phyloP scores from a whole-genome alignment of 2,329 filamentous ascomycete genomes.

The Cladorrhinum sp. region DNA sequence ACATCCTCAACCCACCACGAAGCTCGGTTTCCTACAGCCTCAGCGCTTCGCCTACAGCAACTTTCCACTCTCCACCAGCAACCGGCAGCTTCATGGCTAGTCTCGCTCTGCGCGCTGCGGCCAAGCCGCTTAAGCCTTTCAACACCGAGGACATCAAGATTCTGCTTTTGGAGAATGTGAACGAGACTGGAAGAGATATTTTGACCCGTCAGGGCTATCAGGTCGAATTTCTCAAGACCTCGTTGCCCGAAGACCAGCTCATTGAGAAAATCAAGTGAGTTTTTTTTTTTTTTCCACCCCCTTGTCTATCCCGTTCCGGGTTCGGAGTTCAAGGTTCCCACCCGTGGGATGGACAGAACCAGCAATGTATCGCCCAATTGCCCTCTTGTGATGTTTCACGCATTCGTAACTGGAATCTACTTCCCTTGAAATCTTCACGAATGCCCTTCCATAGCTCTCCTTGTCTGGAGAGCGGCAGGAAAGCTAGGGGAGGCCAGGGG shows the following conservation, averaged over 20 bases:
- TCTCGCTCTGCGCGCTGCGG: slow-evolving; percentile 41
- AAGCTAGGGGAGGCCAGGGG: too few species aligned
- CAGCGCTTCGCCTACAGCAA: slow-evolving; percentile 69
- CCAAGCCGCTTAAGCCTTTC: slow-evolving; percentile 90
- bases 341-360: not conserved
- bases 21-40: slow-evolving; percentile 55
- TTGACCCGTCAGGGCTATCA: slow-evolving; percentile 87
- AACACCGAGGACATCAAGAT: slow-evolving; percentile 96
- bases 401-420: not conserved
- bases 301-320: slow-evolving; percentile 11
- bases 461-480: too few species aligned
- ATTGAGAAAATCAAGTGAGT: slow-evolving; percentile 91
- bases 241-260: slow-evolving; percentile 85
- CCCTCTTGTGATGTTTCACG: not conserved
- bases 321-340: slow-evolving; percentile 18
- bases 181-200: slow-evolving; percentile 82
- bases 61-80: slow-evolving; percentile 70
- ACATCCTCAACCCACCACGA: slow-evolving; percentile 42
- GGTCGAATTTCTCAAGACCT: slow-evolving; percentile 86
- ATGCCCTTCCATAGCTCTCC: not conserved
- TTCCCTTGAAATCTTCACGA: not conserved
- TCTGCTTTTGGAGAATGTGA: slow-evolving; percentile 91
- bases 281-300: slow-evolving; percentile 14
- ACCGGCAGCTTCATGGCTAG: slow-evolving; percentile 49
- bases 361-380: not conserved